phyloP scores from a whole-genome alignment of 177 flowering plant genomes.

The Tripterygium wilfordii region DNA sequence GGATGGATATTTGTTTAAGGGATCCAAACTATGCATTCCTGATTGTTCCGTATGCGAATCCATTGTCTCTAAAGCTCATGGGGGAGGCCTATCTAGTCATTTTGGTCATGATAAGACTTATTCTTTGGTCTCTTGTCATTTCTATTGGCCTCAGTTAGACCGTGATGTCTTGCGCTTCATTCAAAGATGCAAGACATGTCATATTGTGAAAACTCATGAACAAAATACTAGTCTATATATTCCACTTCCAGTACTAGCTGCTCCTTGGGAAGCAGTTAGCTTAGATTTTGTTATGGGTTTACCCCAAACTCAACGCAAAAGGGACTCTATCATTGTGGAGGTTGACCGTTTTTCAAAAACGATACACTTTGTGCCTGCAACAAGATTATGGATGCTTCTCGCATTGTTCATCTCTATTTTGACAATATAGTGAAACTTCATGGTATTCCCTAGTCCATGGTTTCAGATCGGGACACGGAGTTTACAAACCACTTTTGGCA shows the following conservation, averaged over 20 bases:
- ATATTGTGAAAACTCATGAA: neutral
- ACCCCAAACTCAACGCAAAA: neutral
- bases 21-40: neutral
- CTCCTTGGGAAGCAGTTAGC: slow-evolving; percentile 3
- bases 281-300: slow-evolving; percentile 4
- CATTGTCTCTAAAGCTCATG: neutral
- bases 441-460: slow-evolving; percentile 5
- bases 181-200: neutral
- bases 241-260: neutral
- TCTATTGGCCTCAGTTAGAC: slow-evolving; percentile 4
- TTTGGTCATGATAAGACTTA: slow-evolving; percentile 1
- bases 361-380: slow-evolving; percentile 14
- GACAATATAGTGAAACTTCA: slow-evolving; percentile 3
- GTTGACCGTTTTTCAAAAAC: slow-evolving; percentile 7
- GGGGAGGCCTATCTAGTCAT: slow-evolving; percentile 1
- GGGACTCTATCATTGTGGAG: slow-evolving; percentile 5
- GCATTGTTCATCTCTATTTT: slow-evolving; percentile 1
- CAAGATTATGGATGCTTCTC: slow-evolving; percentile 4
- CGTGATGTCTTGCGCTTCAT: neutral
- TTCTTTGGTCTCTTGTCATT: neutral
- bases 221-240: neutral
- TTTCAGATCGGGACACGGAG: neutral
- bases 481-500: slow-evolving; percentile 1
- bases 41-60: neutral
- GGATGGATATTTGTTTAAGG: neutral